Base-by-base conservation (phyloP, 2,329 filamentous ascomycete species). In the Hypoxylon sp. region DNA sequence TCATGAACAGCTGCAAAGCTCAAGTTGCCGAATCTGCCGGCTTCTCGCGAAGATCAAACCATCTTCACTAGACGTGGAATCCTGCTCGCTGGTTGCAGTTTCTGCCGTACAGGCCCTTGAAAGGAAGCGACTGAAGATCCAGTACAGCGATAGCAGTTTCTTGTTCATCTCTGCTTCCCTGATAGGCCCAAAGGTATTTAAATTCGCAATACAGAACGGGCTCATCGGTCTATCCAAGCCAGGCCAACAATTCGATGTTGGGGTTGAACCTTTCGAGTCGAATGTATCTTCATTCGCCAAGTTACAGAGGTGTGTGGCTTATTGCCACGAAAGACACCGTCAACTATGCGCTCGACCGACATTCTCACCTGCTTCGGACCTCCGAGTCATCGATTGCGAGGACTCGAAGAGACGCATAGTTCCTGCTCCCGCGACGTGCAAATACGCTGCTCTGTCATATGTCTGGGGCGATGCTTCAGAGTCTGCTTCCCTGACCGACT, bases 391-490 rank as follows among this genome's bases (percentile, higher is more conserved):
- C 11, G 33, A 37, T 37, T 37, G 33, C 33, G 27, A 40, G 13
- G 11, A 37, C 10, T 6, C 31, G 50, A 54, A 25, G 30, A 11
- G n/a, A 40, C 42, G 20, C 13, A 25, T 44, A 6, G 33, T 55
- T 14, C 3, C 3, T 13, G 53, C 53, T 42, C 53, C 53, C 3
- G 22, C 11, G 25, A n/a, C 6, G 22, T 55, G 53, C 20, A 44
- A 14, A 37, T 55, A 55, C 25, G 53, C 22, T 44, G 33, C 53
- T 30, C 35, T 42, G 17, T 55, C 53, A 30, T 55, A 55, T 30
- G 35, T 42, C 8, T 55, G 33, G 53, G 53, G 53, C 1, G 11
- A 55, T 17, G 20, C 10, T 55, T 37, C 33, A 14, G 33, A 37
- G 33, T 11, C 33, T 13, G 10, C 33, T 13, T 37, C 33, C 33